Percentiles rank a stretch among this genome's conserved stretches.
phyloP scores from a whole-genome alignment of 495 filamentous ascomycete genomes.

The Aspergillus cavernicola region DNA sequence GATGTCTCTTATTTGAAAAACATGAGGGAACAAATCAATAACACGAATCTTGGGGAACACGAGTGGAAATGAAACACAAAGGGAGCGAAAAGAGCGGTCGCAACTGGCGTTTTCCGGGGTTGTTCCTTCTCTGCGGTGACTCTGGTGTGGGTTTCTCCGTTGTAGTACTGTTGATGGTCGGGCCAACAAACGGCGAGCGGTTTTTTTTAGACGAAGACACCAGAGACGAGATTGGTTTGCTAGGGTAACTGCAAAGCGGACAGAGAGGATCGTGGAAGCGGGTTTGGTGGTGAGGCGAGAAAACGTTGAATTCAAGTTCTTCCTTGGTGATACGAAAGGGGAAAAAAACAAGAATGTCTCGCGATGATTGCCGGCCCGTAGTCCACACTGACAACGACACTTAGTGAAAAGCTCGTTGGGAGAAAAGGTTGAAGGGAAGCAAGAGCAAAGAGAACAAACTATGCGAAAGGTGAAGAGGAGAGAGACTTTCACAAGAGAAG shows the following conservation, averaged over 20 bases:
- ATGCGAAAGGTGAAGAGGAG: slow-evolving; percentile 2
- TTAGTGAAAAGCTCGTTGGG: slow-evolving; percentile 53
- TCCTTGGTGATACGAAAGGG: slow-evolving; percentile 7
- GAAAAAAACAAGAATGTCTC: slow-evolving; percentile 26
- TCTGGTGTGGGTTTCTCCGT: slow-evolving; percentile 11
- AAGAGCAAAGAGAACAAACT: slow-evolving; percentile 6
- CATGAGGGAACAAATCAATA: slow-evolving; percentile 34
- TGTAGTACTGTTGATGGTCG: background rate
- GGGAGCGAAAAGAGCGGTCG: slow-evolving; percentile 21
- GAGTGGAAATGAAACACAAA: slow-evolving; percentile 24
- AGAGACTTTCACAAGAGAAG: slow-evolving; percentile 7
- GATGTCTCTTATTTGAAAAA: slow-evolving; percentile 43
- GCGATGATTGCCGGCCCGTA: slow-evolving; percentile 29
- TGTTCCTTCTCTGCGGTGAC: slow-evolving; percentile 18
- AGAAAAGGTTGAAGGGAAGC: slow-evolving; percentile 5
- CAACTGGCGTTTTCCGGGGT: slow-evolving; percentile 16
- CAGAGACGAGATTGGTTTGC: slow-evolving; percentile 4
- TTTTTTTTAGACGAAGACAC: slow-evolving; percentile 11
- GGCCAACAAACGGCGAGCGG: slow-evolving; percentile 7
- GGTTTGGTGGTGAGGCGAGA: slow-evolving; percentile 3
- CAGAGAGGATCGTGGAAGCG: slow-evolving; percentile 10
- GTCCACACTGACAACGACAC: slow-evolving; percentile 40
- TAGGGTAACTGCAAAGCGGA: slow-evolving; percentile 8
- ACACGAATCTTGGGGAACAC: slow-evolving; percentile 21
- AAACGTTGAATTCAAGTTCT: slow-evolving; percentile 6